These are phyloP conservation scores for Ustilago xerochloae DNA, from an alignment of 1,284 basidiomycete species.

Conservation along the genomic window DNA sequence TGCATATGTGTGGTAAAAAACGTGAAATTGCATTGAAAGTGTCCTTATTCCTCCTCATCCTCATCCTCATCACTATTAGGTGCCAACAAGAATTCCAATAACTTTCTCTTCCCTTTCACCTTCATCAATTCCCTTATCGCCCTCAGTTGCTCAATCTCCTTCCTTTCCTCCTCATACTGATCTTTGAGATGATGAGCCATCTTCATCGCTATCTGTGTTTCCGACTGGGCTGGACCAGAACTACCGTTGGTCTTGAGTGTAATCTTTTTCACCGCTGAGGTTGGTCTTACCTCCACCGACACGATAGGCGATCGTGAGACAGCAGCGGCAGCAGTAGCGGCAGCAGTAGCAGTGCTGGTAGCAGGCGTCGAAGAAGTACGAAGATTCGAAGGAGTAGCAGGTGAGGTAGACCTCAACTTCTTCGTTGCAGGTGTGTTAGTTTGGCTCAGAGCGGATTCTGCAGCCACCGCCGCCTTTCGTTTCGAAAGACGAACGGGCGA, in stretches of 20 bases:
- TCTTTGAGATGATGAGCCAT: constrained; percentile 27
- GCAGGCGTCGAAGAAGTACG: neutral
- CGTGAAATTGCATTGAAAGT: neutral
- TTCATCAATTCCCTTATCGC: constrained; percentile 50
- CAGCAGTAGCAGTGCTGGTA: neutral
- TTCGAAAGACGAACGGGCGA: constrained; percentile 37
- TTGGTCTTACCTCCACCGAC: constrained; percentile 3
- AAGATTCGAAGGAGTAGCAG: neutral
- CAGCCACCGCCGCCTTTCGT: constrained; percentile 45
- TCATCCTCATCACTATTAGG: constrained; percentile 14
- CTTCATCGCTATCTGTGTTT: constrained; percentile 11
- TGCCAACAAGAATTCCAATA: constrained; percentile 47
- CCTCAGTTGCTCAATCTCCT: constrained; percentile 55
- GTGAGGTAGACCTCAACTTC: constrained; percentile 25
- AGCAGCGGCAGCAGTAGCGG: neutral
- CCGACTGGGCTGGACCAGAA: too few species aligned
- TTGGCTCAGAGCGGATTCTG: constrained; percentile 41
- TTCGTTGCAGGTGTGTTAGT: constrained; percentile 21
- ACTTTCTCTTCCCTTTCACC: constrained; percentile 32
- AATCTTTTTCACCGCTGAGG: constrained; percentile 7
- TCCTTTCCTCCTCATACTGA: constrained; percentile 30
- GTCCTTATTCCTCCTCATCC: neutral
- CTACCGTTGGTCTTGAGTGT: constrained; percentile 16
- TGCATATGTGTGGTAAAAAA: too few species aligned
- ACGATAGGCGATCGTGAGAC: neutral